Evolutionary conservation across 768 basidiomycete genomes (phyloP).

Genomic region (Suillus spraguei): DNA sequence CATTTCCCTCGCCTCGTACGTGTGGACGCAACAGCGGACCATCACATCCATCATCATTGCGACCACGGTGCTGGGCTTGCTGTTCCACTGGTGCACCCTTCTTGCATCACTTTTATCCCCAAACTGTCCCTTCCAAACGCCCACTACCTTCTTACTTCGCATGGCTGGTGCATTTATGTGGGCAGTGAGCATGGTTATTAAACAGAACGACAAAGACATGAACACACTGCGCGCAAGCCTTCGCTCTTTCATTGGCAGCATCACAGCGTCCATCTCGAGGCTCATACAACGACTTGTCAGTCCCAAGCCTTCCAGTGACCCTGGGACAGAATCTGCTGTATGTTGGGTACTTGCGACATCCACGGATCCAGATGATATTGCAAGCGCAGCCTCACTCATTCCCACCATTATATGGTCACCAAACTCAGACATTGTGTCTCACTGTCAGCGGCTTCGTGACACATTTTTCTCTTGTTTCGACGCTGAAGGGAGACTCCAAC

Average conservation of each 20-base stretch:
- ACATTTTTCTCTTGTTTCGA: constrained; percentile 11
- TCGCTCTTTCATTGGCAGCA: neutral
- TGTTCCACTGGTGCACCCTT: constrained; percentile 15
- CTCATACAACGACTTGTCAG: neutral
- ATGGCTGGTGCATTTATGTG: constrained; percentile 11
- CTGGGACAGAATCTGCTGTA: constrained; percentile 2
- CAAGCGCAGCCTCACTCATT: constrained; percentile 8
- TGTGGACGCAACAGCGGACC: constrained; percentile 13
- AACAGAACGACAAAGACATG: neutral
- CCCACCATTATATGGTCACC: constrained; percentile 10
- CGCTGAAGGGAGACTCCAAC: constrained; percentile 1
- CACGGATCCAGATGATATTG: constrained; percentile 8
- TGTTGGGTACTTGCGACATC: constrained; percentile 13
- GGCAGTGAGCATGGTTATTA: neutral
- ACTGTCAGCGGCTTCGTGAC: constrained; percentile 5
- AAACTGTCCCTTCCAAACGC: constrained; percentile 20
- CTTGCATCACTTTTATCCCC: constrained; percentile 13
- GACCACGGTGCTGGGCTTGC: constrained; percentile 13
- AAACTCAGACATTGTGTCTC: neutral
- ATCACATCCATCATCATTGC: constrained; percentile 14
- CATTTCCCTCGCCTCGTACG: constrained; percentile 14
- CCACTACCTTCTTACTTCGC: constrained; percentile 8
- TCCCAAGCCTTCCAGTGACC: neutral
- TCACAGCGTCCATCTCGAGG: neutral
- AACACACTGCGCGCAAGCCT: neutral